These are phyloP conservation scores for Tephrocybe sp. DNA, from an alignment of 768 basidiomycete species.

Conservation along the genomic window DNA sequence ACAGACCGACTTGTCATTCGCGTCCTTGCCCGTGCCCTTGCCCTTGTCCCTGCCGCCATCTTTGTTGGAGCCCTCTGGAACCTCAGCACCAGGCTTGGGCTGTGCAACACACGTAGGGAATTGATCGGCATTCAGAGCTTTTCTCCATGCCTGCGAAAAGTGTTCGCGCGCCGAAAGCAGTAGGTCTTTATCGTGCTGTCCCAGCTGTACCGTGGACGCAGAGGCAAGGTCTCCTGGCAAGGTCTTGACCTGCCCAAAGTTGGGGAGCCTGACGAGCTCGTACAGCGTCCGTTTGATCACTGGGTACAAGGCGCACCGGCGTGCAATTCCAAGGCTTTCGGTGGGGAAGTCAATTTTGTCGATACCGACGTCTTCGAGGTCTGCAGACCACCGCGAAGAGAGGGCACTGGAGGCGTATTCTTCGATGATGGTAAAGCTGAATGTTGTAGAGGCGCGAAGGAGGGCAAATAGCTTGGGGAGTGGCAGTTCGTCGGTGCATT, in stretches of 20 bases:
- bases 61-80: neutral
- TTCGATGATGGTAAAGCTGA: conserved; percentile 28
- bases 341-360: conserved; percentile 22
- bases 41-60: neutral
- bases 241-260: conserved; percentile 23
- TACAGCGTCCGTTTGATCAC: conserved; percentile 37
- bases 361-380: conserved; percentile 22
- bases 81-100: neutral
- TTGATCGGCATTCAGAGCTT: conserved; percentile 10
- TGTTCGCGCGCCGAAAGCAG: conserved; percentile 20
- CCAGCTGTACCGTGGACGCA: neutral
- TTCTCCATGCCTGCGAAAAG: conserved; percentile 19
- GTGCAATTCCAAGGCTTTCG: conserved; percentile 31
- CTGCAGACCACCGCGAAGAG: conserved; percentile 30
- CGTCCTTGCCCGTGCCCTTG: neutral
- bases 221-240: neutral
- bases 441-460: conserved; percentile 33
- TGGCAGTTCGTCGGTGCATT: conserved; percentile 18
- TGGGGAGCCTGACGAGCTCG: conserved; percentile 31
- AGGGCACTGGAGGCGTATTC: conserved; percentile 28
- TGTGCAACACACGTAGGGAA: conserved; percentile 6
- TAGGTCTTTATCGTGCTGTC: conserved; percentile 4
- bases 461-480: conserved; percentile 29
- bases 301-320: conserved; percentile 22
- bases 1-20: conserved; percentile 1